A percentile compares a stretch with the other conserved stretches of the same genome.
Evolutionary conservation across 768 basidiomycete genomes (phyloP).

Genomic region (Hygrocybe coccinea): DNA sequence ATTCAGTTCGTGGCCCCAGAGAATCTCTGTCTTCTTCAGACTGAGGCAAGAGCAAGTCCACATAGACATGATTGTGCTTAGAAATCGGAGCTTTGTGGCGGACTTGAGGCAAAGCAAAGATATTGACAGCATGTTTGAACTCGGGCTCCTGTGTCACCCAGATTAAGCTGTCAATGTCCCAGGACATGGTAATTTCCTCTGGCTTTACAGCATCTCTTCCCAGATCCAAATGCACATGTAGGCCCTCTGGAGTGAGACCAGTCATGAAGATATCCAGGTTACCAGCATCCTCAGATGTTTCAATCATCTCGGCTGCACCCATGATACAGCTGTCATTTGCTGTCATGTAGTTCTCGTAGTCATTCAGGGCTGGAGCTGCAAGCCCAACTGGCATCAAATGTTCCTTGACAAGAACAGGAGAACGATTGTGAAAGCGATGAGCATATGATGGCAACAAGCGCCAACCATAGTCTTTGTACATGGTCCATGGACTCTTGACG

Average conservation of each 20-base stretch:
- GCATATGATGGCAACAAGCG: constrained; percentile 7
- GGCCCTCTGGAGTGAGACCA: constrained; percentile 4
- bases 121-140: constrained; percentile 5
- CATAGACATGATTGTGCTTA: constrained; percentile 16
- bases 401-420: constrained; percentile 6
- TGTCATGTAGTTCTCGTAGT: background rate
- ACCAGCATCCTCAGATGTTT: background rate
- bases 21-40: constrained; percentile 1
- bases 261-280: constrained; percentile 9
- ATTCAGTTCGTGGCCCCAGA: constrained; percentile 6
- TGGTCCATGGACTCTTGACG: constrained; percentile 11
- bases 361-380: background rate
- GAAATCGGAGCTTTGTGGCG: constrained; percentile 10
- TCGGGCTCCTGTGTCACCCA: constrained; percentile 8
- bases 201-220: constrained; percentile 1
- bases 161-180: constrained; percentile 16
- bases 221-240: constrained; percentile 9
- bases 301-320: constrained; percentile 13
- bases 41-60: constrained; percentile 11
- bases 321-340: constrained; percentile 3
- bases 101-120: constrained; percentile 9
- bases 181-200: background rate
- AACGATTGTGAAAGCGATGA: constrained; percentile 6
- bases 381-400: constrained; percentile 10
- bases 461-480: constrained; percentile 15